Evolutionary conservation across 495 filamentous ascomycete species (phyloP), one percentile per base, ranked within the genome.

Genomic region (Penicillium chermesinum): DNA sequence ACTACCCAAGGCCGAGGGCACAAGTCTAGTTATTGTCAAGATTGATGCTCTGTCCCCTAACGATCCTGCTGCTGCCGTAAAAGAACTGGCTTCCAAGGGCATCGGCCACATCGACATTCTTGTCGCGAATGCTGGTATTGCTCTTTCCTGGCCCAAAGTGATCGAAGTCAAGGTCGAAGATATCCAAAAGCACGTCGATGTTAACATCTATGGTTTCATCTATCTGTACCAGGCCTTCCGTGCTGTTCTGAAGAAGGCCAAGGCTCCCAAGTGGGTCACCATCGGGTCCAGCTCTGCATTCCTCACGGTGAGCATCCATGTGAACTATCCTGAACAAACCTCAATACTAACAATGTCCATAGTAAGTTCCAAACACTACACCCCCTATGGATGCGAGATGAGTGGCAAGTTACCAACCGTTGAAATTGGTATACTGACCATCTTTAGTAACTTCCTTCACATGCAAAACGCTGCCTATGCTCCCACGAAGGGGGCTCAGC

Each of bases 111-210:
- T 82, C 18, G 71, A 80, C 55, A 52, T 70, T 13, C 67, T 79
- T 8, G 59, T 82, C 32, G 74, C 77, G 46, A 80, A 79, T 50
- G 76, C 77, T 2, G 77, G 71, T 3, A 56, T 71, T 7, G 47
- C 54, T 33, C 38, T 62, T 13, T 18, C 33, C 18, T 63, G 43
- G 52, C 51, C 51, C 14, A 35, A 57, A 20, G 48, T 57, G 16
- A 49, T 53, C 14, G 44, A 63, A 8, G 60, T 58, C 32, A 59
- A 53, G 30, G 43, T 60, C 9, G 51, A 48, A 7, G 57, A 62
- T n/a, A 37, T 75, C 8, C 55, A 57, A 38, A 40, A 65, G 32
- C 56, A 71, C 41, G 44, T 75, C 43, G 54, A 66, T 2, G 55
- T 72, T 43, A 78, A 78, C 49, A 57, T 58, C 18, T 48, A 66